These are phyloP conservation scores for Colletotrichum endophyticum DNA, from an alignment of 2,329 filamentous ascomycete species.

Conservation along the genomic window DNA sequence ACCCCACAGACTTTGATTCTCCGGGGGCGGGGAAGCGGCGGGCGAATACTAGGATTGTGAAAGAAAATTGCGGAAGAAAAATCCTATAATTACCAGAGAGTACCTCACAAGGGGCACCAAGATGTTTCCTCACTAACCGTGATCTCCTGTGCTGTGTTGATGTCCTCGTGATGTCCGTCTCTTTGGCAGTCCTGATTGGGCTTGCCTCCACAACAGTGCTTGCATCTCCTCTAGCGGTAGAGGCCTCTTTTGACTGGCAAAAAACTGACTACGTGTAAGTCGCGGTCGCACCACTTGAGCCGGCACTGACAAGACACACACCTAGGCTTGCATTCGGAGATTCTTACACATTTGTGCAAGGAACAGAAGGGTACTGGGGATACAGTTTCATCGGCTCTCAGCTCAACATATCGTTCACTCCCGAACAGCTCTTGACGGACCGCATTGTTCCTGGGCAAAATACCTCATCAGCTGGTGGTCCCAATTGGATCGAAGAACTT, in stretches of 20 bases:
- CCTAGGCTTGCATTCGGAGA: slow-evolving; percentile 52
- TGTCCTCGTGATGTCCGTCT: not conserved
- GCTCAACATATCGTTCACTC: slow-evolving; percentile 49
- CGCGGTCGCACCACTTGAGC: accelerated
- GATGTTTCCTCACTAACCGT: not conserved
- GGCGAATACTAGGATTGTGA: not conserved
- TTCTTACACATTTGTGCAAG: slow-evolving; percentile 59
- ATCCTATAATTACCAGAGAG: not conserved
- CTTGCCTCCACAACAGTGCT: not conserved
- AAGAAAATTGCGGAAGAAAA: not conserved
- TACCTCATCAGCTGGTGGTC: slow-evolving; percentile 54
- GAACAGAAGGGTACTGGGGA: slow-evolving; percentile 52
- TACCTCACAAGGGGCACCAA: accelerated
- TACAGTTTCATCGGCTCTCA: slow-evolving; percentile 61
- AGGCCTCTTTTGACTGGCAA: slow-evolving; percentile 22
- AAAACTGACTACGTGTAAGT: slow-evolving; percentile 27
- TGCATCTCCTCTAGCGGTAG: not conserved
- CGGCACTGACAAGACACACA: accelerated
- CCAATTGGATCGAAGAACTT: slow-evolving; percentile 60
- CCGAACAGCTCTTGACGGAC: slow-evolving; percentile 46
- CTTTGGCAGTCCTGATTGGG: not conserved
- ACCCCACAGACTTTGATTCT: not conserved
- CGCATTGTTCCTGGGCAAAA: slow-evolving; percentile 53
- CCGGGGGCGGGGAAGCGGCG: not conserved
- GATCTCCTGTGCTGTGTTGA: not conserved